Evolutionary conservation across 306 rosid genomes (phyloP).

Genomic region (Rosa rugosa): DNA sequence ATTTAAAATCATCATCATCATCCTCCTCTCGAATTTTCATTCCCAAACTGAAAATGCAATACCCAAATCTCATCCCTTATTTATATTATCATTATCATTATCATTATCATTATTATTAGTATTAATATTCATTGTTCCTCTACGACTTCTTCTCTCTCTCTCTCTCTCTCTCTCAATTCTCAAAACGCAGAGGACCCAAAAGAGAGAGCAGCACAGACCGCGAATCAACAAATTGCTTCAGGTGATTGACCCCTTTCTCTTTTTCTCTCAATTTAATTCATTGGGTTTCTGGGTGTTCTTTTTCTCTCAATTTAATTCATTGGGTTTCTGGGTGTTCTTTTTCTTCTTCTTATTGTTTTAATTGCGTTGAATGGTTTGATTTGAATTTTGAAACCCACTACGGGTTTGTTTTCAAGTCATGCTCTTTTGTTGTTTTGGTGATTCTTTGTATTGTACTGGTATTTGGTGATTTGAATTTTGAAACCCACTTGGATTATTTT

Average conservation of each 20-base stretch:
- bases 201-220: neutral
- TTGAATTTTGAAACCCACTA: neutral
- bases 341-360: neutral
- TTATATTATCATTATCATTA: neutral
- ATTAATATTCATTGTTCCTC: neutral
- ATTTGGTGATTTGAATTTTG: neutral
- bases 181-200: conserved; percentile 1
- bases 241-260: neutral
- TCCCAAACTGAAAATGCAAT: neutral
- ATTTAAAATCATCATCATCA: neutral
- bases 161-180: neutral
- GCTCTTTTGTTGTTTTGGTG: neutral
- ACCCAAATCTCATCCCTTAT: neutral
- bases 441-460: neutral
- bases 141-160: neutral
- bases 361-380: neutral
- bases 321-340: neutral
- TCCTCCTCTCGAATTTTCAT: neutral
- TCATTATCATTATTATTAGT: neutral
- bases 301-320: neutral
- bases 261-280: neutral
- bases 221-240: neutral
- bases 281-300: neutral
- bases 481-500: neutral
- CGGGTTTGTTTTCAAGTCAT: neutral